Conservation (phyloP, 306 rosid genomes). For the Cyclanthera cordifolia region DNA sequence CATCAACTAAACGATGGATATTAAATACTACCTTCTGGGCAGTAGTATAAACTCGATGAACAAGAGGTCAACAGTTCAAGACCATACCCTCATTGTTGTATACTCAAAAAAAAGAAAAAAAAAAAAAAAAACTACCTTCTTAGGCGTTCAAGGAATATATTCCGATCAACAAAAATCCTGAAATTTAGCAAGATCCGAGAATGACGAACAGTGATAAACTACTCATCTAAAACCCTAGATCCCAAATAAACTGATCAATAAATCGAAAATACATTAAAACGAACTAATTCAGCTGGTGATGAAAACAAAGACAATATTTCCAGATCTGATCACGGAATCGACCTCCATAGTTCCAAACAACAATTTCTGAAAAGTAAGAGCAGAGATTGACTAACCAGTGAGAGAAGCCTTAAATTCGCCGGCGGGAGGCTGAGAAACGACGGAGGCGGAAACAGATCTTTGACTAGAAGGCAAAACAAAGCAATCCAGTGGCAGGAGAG, state of each 20-base stretch:
- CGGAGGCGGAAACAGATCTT: background rate
- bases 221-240: background rate
- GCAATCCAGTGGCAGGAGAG: background rate
- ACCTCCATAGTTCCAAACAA: background rate
- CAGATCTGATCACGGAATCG: background rate
- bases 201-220: background rate
- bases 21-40: too few species aligned
- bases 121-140: background rate
- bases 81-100: too few species aligned
- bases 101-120: too few species aligned
- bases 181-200: background rate
- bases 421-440: background rate
- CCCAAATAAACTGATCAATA: background rate
- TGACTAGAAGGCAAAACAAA: background rate
- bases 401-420: background rate
- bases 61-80: too few species aligned
- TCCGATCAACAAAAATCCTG: background rate
- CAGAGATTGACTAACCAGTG: slow-evolving; percentile 19
- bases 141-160: background rate
- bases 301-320: background rate
- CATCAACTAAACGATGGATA: background rate
- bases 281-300: background rate
- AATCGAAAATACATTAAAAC: background rate
- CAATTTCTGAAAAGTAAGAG: background rate
- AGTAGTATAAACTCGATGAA: too few species aligned